Evolutionary conservation across 1,139 yeast genomes (phyloP), one percentile per base, ranked within the genome.

Genomic region (Candida mesenterica): DNA sequence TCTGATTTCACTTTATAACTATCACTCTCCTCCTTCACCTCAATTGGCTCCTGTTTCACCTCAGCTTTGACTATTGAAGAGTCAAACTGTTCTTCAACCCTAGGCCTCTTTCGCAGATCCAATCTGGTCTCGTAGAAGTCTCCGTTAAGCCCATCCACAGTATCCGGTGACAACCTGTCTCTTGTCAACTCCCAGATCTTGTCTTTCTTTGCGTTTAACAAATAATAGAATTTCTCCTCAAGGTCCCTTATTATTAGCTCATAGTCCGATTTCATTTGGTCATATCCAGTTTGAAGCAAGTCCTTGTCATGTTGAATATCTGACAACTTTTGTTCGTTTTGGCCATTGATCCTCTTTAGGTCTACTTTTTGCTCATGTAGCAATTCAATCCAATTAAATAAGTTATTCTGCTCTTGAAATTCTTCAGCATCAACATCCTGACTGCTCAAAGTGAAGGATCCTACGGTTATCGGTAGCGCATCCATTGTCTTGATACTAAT

Each of bases 171-270:
- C 5, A 61, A 15, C 9, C 29, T 15, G 10, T 39, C 40, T 26
- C 47, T 44, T 30, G 51, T 50, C 18, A 69, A 49, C 37, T 65
- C 55, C 50, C 66, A 56, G 7, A 69, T 69, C 41, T 46, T 54
- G 34, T 55, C 58, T 43, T 68, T 66, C 44, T 70, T 70, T 17
- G 62, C 42, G 36, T 61, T 58, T 31, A 70, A 49, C 4, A 65
- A 58, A 34, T 56, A 62, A 40, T 61, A 62, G 35, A 67, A 67
- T 43, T 66, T 64, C 38, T 50, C 54, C 39, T 66, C 65, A 23
- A 68, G 37, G 45, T 70, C 74, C 2, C 48, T 40, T 3, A 62
- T 42, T 3, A 69, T 59, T 13, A 27, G 26, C 12, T 54, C 39
- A 40, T 61, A 60, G 30, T 67, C 66, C 4, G 30, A 31, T 24